phyloP scores from a whole-genome alignment of 2,329 filamentous ascomycete species.

The Fusarium sp. region DNA sequence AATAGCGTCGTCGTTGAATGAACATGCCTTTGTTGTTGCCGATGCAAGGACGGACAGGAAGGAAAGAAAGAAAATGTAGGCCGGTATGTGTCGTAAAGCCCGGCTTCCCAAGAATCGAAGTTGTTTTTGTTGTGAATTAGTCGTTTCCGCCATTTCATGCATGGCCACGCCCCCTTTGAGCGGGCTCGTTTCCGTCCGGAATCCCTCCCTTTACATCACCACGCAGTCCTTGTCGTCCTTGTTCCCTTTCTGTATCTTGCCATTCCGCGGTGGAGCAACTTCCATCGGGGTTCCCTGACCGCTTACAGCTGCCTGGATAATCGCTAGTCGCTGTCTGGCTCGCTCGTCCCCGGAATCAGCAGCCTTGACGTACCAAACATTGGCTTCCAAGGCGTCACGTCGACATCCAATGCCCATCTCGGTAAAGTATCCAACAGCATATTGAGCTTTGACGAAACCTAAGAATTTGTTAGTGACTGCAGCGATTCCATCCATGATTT shows the following conservation, averaged over 20 bases:
- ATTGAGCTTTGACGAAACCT: conserved; percentile 84
- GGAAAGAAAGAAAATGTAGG: background rate
- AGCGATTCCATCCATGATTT: background rate
- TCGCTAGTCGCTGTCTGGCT: conserved; percentile 86
- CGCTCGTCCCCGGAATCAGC: conserved; percentile 92
- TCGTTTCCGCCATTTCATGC: conserved; percentile 32
- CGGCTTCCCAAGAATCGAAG: conserved; percentile 8
- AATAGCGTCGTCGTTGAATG: conserved; percentile 5
- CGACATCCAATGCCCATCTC: conserved; percentile 98
- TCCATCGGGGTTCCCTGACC: conserved; percentile 67
- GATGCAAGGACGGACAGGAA: background rate
- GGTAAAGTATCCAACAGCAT: conserved; percentile 95
- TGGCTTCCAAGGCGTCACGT: conserved; percentile 93
- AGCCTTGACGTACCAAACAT: conserved; percentile 97
- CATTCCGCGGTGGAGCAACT: conserved; percentile 62
- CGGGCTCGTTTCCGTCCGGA: conserved; percentile 6
- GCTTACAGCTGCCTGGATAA: conserved; percentile 85
- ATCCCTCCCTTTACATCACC: conserved; percentile 60
- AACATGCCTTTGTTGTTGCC: conserved; percentile 8
- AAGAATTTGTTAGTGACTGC: conserved; percentile 23
- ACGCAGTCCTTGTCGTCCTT: conserved; percentile 68
- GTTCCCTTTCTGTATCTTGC: conserved; percentile 63
- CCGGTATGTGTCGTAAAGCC: conserved; percentile 4
- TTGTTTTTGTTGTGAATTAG: conserved; percentile 34
- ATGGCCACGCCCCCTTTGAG: conserved; percentile 6